Percentiles rank a stretch among this genome's conserved stretches.
Evolutionary conservation across 306 rosid genomes (phyloP).

Genomic region (Hippophae gyantsensis): DNA sequence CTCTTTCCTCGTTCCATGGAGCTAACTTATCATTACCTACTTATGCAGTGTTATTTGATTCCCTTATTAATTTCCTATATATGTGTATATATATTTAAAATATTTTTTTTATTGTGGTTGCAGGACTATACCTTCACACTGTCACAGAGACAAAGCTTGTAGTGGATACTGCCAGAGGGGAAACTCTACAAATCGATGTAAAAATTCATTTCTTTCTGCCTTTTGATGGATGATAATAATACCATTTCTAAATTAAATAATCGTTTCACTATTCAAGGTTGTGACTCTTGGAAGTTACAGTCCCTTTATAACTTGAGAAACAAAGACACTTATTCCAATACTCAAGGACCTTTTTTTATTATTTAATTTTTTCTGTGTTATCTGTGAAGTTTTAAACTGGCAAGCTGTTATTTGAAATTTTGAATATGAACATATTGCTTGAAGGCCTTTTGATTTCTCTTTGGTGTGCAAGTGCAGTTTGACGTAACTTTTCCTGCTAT

Average conservation of each 20-base stretch:
- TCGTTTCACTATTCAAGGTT: neutral
- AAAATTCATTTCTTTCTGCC: neutral
- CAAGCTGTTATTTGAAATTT: neutral
- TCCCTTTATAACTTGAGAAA: neutral
- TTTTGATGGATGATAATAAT: slow-evolving; percentile 5
- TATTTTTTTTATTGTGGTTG: slow-evolving; percentile 14
- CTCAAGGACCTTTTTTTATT: slow-evolving; percentile 2
- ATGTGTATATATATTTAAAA: neutral
- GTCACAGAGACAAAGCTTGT: slow-evolving; percentile 71
- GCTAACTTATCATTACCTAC: neutral
- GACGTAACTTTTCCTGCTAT: slow-evolving; percentile 84
- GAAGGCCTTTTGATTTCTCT: neutral
- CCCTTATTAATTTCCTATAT: neutral
- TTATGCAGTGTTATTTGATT: too few species aligned
- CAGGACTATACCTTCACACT: slow-evolving; percentile 63
- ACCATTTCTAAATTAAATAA: slow-evolving; percentile 6
- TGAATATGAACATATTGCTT: neutral
- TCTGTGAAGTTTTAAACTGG: neutral
- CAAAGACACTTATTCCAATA: neutral
- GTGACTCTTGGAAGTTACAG: neutral
- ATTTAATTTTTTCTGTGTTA: slow-evolving; percentile 6
- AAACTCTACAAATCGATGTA: slow-evolving; percentile 63
- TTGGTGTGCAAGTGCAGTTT: slow-evolving; percentile 57
- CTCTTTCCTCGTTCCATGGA: neutral
- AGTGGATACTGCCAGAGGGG: slow-evolving; percentile 90